These are phyloP conservation scores for Apiospora aurea DNA, from an alignment of 2,329 filamentous ascomycete species.

Conservation along the genomic window DNA sequence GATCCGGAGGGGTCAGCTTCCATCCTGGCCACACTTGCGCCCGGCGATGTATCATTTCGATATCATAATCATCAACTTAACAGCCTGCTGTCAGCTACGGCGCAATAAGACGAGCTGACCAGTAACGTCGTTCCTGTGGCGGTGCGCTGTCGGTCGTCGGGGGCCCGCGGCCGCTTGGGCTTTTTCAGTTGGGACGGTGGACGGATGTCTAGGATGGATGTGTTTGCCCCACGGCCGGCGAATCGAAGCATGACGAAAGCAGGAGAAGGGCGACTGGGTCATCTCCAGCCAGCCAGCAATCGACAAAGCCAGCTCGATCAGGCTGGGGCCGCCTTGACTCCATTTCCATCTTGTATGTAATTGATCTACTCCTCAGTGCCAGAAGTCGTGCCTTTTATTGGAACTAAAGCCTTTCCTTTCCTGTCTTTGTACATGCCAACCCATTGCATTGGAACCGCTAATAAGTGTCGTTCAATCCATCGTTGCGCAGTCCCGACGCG, in stretches of 20 bases:
- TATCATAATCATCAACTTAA: background rate
- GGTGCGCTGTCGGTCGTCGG: slow-evolving; percentile 2
- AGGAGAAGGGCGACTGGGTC: slow-evolving; percentile 34
- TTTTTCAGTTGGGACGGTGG: background rate
- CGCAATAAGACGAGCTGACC: background rate
- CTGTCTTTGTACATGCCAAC: slow-evolving; percentile 12
- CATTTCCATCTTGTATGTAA: background rate
- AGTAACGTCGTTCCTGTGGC: slow-evolving; percentile 16
- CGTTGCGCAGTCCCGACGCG: background rate
- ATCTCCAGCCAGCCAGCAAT: background rate
- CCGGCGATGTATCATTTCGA: background rate
- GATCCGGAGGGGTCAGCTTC: background rate
- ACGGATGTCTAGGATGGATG: background rate
- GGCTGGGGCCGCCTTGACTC: background rate
- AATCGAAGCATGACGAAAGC: slow-evolving; percentile 36
- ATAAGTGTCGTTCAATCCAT: background rate
- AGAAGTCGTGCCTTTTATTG: background rate
- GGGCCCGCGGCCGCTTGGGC: slow-evolving; percentile 1
- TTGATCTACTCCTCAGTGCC: background rate
- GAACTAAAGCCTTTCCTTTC: slow-evolving; percentile 9
- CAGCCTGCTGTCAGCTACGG: background rate
- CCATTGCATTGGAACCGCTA: slow-evolving; percentile 2
- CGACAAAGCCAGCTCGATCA: background rate
- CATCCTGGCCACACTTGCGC: background rate
- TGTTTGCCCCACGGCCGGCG: slow-evolving; percentile 11